Conservation (phyloP, 371 early-diverging fungal species). For the Mortierella sp. region DNA sequence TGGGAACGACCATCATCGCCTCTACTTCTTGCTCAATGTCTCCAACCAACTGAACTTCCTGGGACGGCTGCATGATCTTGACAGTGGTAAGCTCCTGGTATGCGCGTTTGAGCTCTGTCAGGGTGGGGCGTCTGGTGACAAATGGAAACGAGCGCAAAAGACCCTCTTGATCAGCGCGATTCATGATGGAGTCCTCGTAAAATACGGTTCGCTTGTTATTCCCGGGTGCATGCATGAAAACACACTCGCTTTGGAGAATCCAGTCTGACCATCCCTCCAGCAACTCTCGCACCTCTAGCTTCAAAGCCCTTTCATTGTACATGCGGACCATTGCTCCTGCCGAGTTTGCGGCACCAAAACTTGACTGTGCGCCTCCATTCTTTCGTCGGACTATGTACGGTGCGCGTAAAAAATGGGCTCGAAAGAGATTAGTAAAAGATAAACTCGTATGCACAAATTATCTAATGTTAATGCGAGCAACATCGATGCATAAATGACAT, state of each 20-base stretch:
- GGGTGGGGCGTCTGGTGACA: slow-evolving; percentile 83
- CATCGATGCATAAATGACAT: not conserved
- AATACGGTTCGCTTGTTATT: slow-evolving; percentile 71
- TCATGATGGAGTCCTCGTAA: slow-evolving; percentile 73
- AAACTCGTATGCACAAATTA: not conserved
- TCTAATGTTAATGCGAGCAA: not conserved
- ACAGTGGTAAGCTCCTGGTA: slow-evolving; percentile 67
- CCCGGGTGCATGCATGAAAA: slow-evolving; percentile 81
- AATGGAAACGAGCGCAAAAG: slow-evolving; percentile 80
- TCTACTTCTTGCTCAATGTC: slow-evolving; percentile 57
- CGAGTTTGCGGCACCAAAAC: slow-evolving; percentile 90
- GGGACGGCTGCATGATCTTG: slow-evolving; percentile 65
- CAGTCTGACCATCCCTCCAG: slow-evolving; percentile 77
- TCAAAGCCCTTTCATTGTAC: slow-evolving; percentile 87
- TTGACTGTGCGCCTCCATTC: slow-evolving; percentile 94
- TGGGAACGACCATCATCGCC: slow-evolving; percentile 47
- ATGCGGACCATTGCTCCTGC: slow-evolving; percentile 93
- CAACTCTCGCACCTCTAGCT: slow-evolving; percentile 83
- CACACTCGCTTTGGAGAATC: slow-evolving; percentile 64
- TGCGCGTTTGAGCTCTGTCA: slow-evolving; percentile 69
- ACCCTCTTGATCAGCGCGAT: slow-evolving; percentile 58
- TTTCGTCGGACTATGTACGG: slow-evolving; percentile 80
- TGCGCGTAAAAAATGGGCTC: not conserved
- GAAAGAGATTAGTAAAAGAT: not conserved
- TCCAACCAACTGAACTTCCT: slow-evolving; percentile 54